A percentile compares a stretch with the other conserved stretches of the same genome.
phyloP scores from a whole-genome alignment of 257 asterid genomes.

The Solanum sparsipilum region DNA sequence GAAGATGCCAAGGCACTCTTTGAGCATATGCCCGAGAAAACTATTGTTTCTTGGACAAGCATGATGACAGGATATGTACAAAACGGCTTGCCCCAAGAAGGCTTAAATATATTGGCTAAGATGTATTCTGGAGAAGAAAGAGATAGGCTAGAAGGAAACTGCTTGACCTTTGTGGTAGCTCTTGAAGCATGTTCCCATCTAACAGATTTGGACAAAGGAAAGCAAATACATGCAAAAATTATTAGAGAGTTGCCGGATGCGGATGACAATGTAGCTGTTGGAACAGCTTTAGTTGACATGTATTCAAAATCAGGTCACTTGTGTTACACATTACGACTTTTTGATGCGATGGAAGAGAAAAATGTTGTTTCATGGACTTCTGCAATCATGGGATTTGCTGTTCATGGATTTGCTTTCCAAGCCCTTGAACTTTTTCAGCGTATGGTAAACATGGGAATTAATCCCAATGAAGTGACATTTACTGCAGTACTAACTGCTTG shows the following conservation, averaged over 20 bases:
- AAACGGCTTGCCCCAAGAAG: conserved; percentile 14
- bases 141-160: conserved; percentile 11
- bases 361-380: conserved; percentile 32
- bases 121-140: conserved; percentile 17
- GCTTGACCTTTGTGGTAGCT: conserved; percentile 29
- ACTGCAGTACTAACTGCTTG: conserved; percentile 30
- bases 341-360: conserved; percentile 24
- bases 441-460: conserved; percentile 17
- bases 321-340: conserved; percentile 14
- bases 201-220: conserved; percentile 27
- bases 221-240: conserved; percentile 26
- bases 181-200: conserved; percentile 28
- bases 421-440: conserved; percentile 18
- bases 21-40: conserved; percentile 23
- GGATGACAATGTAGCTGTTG: conserved; percentile 20
- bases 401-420: conserved; percentile 22
- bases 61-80: conserved; percentile 30
- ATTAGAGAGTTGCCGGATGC: conserved; percentile 11
- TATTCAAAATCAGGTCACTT: conserved; percentile 28
- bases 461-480: conserved; percentile 33
- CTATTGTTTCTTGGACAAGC: conserved; percentile 34
- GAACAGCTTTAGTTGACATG: conserved; percentile 39
- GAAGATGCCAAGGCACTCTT: conserved; percentile 21
- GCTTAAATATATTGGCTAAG: conserved; percentile 12
- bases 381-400: conserved; percentile 21